Evolutionary conservation across 768 basidiomycete species (phyloP).

Genomic region (Dioszegia hungarica): DNA sequence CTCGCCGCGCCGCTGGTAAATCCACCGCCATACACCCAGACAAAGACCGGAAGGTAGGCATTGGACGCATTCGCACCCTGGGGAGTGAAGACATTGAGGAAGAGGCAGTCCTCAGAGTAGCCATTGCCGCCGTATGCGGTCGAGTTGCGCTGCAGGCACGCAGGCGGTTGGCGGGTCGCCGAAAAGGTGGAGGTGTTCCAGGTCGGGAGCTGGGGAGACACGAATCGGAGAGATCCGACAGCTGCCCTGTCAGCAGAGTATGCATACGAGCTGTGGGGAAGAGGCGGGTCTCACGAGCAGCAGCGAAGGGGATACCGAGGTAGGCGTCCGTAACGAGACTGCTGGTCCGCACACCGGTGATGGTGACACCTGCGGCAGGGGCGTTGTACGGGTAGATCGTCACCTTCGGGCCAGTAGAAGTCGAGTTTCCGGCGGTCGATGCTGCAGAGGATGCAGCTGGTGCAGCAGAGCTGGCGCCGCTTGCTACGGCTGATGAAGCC

Average conservation of each 20-base stretch:
- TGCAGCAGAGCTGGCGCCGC: not conserved
- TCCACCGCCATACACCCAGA: constrained; percentile 53
- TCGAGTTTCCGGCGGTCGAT: not conserved
- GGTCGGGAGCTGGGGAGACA: constrained; percentile 18
- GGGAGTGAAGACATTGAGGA: constrained; percentile 55
- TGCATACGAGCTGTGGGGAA: not conserved
- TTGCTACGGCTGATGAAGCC: not conserved
- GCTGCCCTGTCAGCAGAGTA: constrained; percentile 11
- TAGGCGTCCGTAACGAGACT: constrained; percentile 28
- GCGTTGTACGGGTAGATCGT: constrained; percentile 28
- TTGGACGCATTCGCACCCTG: constrained; percentile 28
- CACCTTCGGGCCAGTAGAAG: constrained; percentile 15
- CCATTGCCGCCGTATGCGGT: constrained; percentile 1
- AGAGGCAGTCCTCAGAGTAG: constrained; percentile 55
- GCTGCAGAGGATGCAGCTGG: not conserved
- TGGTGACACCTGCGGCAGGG: constrained; percentile 13
- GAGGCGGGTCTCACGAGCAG: constrained; percentile 28
- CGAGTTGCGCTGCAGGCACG: constrained; percentile 34
- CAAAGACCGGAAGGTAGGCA: constrained; percentile 52
- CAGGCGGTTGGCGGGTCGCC: constrained; percentile 29
- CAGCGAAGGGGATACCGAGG: constrained; percentile 44
- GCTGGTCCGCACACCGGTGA: constrained; percentile 22
- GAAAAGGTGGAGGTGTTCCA: constrained; percentile 29
- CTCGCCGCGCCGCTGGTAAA: constrained; percentile 44
- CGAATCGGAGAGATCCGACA: constrained; percentile 32